These are phyloP conservation scores for Solanum ossicruentum DNA, from an alignment of 257 asterid genomes.

Conservation along the genomic window DNA sequence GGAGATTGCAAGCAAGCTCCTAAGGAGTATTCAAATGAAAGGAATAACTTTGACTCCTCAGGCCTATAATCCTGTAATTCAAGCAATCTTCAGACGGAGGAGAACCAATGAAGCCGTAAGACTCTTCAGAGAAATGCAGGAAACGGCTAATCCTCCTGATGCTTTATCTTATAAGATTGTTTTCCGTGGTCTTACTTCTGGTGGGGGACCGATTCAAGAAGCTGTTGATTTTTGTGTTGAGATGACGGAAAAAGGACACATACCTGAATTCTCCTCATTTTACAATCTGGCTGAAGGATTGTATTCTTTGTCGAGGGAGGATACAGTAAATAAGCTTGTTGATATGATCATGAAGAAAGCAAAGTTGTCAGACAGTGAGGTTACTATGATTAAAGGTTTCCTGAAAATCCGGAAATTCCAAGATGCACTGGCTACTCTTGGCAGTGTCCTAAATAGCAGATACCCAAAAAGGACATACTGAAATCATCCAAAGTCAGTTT, in stretches of 20 bases:
- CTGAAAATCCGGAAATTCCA: constrained; percentile 58
- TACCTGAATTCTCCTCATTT: constrained; percentile 64
- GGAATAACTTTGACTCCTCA: constrained; percentile 68
- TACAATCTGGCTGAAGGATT: constrained; percentile 85
- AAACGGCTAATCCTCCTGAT: constrained; percentile 65
- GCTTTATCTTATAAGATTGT: constrained; percentile 56
- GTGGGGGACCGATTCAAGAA: constrained; percentile 80
- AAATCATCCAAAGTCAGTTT: not conserved
- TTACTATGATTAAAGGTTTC: constrained; percentile 59
- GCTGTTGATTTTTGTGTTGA: constrained; percentile 79
- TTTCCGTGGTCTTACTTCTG: constrained; percentile 74
- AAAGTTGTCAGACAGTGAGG: constrained; percentile 48
- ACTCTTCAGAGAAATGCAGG: constrained; percentile 90
- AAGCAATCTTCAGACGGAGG: constrained; percentile 51
- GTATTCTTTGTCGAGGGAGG: constrained; percentile 64
- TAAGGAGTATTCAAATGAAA: constrained; percentile 72
- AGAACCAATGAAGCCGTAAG: constrained; percentile 59
- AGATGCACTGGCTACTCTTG: constrained; percentile 63
- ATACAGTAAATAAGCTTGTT: constrained; percentile 42
- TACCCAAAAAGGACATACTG: constrained; percentile 31
- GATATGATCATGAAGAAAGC: constrained; percentile 48
- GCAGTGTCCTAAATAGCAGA: constrained; percentile 40
- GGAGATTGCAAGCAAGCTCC: constrained; percentile 59
- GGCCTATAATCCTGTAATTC: constrained; percentile 78
- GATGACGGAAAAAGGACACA: constrained; percentile 56